Percentiles rank a stretch among this genome's conserved stretches.
Conservation (phyloP, 2,329 filamentous ascomycete species). For the Lachnellula hyalina region DNA sequence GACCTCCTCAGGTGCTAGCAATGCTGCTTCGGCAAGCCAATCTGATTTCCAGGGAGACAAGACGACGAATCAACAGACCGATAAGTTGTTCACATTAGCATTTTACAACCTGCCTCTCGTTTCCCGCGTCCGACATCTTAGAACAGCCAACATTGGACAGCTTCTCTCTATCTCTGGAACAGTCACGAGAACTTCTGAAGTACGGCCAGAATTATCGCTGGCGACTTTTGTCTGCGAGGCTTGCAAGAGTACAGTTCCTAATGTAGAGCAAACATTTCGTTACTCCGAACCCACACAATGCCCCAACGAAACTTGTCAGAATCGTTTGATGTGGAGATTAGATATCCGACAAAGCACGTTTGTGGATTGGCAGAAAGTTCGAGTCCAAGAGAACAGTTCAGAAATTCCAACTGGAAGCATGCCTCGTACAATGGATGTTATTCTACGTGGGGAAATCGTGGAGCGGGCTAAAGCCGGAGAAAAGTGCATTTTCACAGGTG, state of each 20-base stretch:
- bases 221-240: constrained; percentile 89
- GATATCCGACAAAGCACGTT: constrained; percentile 97
- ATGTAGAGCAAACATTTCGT: constrained; percentile 94
- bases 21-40: constrained; percentile 56
- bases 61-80: constrained; percentile 88
- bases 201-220: constrained; percentile 85
- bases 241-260: constrained; percentile 78
- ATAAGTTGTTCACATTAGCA: constrained; percentile 81
- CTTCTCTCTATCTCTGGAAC: constrained; percentile 95
- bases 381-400: constrained; percentile 96
- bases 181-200: constrained; percentile 93
- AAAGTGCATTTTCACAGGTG: constrained; percentile 96
- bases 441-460: constrained; percentile 93
- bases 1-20: constrained; percentile 62
- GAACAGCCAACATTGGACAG: constrained; percentile 86
- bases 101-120: constrained; percentile 65
- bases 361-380: constrained; percentile 98
- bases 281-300: constrained; percentile 97
- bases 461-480: constrained; percentile 96
- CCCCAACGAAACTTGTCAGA: constrained; percentile 80
- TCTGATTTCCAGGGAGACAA: constrained; percentile 61
- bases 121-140: constrained; percentile 43
- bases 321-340: constrained; percentile 89
- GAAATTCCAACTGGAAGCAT: constrained; percentile 98
- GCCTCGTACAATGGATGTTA: constrained; percentile 96